Percentiles rank a stretch among this genome's conserved stretches.
Conservation (phyloP, 164 flowering plant genomes). For the Annona squamosa region DNA sequence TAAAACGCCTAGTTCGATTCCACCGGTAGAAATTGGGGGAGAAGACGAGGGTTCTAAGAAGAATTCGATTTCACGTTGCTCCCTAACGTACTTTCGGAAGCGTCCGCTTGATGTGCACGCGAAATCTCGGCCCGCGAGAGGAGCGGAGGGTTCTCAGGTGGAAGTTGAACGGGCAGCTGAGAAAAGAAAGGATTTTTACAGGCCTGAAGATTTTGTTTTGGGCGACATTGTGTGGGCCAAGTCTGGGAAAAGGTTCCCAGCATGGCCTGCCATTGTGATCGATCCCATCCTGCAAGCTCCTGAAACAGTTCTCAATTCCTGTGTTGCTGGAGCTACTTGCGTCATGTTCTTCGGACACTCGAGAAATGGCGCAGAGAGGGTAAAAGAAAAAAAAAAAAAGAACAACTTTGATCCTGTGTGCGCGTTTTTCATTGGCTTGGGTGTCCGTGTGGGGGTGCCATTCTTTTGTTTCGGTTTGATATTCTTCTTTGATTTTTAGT, state of each 20-base stretch:
- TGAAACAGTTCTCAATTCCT: constrained; percentile 55
- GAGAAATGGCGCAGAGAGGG: constrained; percentile 68
- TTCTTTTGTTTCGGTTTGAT: not conserved
- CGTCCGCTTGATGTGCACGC: constrained; percentile 24
- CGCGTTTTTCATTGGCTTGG: not conserved
- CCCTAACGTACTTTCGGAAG: constrained; percentile 33
- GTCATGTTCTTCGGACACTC: constrained; percentile 95
- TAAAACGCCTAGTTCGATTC: constrained; percentile 8
- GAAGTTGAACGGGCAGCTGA: constrained; percentile 19
- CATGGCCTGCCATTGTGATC: constrained; percentile 95
- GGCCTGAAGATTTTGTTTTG: constrained; percentile 51
- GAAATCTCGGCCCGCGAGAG: constrained; percentile 13
- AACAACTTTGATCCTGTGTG: not conserved
- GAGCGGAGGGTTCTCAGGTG: constrained; percentile 9
- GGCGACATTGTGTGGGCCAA: constrained; percentile 97
- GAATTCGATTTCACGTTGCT: constrained; percentile 37
- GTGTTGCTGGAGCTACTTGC: constrained; percentile 70
- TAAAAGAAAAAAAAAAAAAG: constrained; percentile 8
- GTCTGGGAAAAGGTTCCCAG: constrained; percentile 62
- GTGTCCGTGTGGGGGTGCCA: not conserved
- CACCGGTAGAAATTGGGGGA: constrained; percentile 32
- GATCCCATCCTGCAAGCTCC: constrained; percentile 88
- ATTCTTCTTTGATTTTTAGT: not conserved
- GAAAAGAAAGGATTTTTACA: constrained; percentile 36
- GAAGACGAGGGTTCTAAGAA: constrained; percentile 20